Base-by-base conservation (phyloP, 1,284 basidiomycete genomes). In the Pholiota adiposa region DNA sequence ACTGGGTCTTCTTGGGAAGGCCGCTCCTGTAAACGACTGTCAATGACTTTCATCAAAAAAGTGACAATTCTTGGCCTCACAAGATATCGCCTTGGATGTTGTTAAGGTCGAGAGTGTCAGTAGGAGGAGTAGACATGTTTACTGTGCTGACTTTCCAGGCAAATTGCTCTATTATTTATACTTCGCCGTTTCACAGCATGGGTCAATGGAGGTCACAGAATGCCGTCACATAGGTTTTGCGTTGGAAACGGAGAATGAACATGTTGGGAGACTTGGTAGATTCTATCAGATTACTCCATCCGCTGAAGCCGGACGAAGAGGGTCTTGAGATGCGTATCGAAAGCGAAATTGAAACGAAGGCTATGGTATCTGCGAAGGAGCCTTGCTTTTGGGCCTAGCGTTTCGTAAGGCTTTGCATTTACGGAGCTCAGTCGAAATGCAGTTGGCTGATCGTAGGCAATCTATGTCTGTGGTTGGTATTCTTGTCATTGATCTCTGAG, bases 1-100 rank as follows among this genome's bases (percentile, higher is more conserved):
- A 71, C 60, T 79, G 74, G 16, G 73, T 76, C 69, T 76, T 79
- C 74, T 81, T 81, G 4, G 77, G 77, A 18, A 81, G 72, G 41
- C 78, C 79, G 43, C 70, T 73, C 65, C 79, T 79, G 56, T 41
- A 62, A 50, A 48, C 7, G 14, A 51, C 5, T 29, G 23, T 54
- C 4, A 51, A 33, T 60, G 8, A 11, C 31, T 44, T 23, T 58
- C 16, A n/a, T n/a, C 36, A n/a, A 29, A 19, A 5, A 5, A 9
- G 4, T 18, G 27, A 4, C 12, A 25, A 27, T 27, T 25, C 29
- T 12, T 21, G 40, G 11, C n/a, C 77, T 55, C 64, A 81, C 81
- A 82, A 67, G 56, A 82, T 79, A 62, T 82, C 81, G 34, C 80
- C 80, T 67, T 83, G 81, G 63, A 83, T 77, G 63, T 82, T 79